Base-by-base conservation (phyloP, 345 rosid species). In the Salix koriyanagi region DNA sequence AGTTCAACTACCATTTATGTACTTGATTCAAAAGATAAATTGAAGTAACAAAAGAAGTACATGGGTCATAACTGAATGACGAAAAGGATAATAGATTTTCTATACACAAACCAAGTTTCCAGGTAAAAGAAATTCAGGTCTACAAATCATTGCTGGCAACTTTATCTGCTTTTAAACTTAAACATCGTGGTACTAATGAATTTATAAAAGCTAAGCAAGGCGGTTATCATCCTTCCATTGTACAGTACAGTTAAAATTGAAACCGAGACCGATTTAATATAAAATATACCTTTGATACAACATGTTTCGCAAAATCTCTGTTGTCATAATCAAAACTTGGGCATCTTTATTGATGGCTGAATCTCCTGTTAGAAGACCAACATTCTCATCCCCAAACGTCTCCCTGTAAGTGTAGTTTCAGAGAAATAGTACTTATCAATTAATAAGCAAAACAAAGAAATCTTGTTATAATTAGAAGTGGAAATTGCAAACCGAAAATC, bases 221-320 rank as follows among this genome's bases (percentile, higher is more conserved):
- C 18, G 16, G 14, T 46, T n/a, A 60, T 60, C 65, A 60, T 60
- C 65, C 65, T n/a, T 19, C 65, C 65, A 60, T 5, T 2, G 65
- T 60, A 46, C 50, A 46, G 50, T 46, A 46, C 14, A 46, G 50
- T 46, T 46, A 15, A 46, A 46, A 14, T 12, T 46, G 50, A 46
- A 4, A 13, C 16, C 1, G 50, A 14, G 16, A 46, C 50, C 15
- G 16, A 46, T 46, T 46, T 46, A 3, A 46, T 12, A 46, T 46
- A 46, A 46, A 46, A 46, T 46, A 76, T 81, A 95, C 99, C 97
- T 93, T 78, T 91, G 94, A 81, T 93, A 95, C 86, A 95, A 79
- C 99, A 95, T 95, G 79, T 95, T 95, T 16, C 99, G 92, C 77
- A 95, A 85, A 78, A 95, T 93, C 88, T 95, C 99, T 1, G 99